These are phyloP conservation scores for Chalciporus pseudorubinellus DNA, from an alignment of 768 basidiomycete genomes.

Conservation along the genomic window DNA sequence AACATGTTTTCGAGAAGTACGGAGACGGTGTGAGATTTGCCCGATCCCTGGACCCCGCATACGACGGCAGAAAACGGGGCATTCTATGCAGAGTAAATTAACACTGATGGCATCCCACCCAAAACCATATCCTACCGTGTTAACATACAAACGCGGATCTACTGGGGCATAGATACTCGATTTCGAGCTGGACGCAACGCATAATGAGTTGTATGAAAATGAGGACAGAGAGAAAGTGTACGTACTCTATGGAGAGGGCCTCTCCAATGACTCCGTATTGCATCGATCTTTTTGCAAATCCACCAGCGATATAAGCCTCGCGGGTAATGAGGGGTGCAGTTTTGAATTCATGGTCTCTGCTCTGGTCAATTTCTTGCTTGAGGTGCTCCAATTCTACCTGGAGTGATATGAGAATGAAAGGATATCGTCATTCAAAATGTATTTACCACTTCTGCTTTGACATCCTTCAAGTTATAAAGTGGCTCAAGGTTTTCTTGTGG, in stretches of 20 bases:
- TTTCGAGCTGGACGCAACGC: conserved; percentile 28
- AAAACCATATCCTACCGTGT: conserved; percentile 45
- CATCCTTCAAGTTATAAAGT: conserved; percentile 9
- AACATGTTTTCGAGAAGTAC: conserved; percentile 67
- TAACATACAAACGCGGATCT: conserved; percentile 58
- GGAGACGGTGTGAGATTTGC: conserved; percentile 69
- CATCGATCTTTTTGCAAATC: conserved; percentile 25
- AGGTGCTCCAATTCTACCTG: conserved; percentile 12
- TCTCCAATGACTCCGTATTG: conserved; percentile 63
- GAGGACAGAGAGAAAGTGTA: conserved; percentile 34
- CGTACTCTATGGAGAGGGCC: conserved; percentile 29
- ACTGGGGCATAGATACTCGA: conserved; percentile 27
- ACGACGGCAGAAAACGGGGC: conserved; percentile 67
- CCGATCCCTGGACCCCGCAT: conserved; percentile 72
- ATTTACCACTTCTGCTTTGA: conserved; percentile 1
- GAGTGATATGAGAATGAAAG: not conserved
- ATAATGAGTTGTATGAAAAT: not conserved
- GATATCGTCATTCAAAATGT: not conserved
- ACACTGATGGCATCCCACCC: not conserved
- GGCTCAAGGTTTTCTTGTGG: not conserved
- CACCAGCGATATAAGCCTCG: conserved; percentile 37
- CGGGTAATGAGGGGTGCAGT: conserved; percentile 51
- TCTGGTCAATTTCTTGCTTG: conserved; percentile 1
- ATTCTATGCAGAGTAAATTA: conserved; percentile 40
- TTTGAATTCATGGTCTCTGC: conserved; percentile 26